Conservation (phyloP, 2,329 filamentous ascomycete genomes). For the Scytalidium lignicola region DNA sequence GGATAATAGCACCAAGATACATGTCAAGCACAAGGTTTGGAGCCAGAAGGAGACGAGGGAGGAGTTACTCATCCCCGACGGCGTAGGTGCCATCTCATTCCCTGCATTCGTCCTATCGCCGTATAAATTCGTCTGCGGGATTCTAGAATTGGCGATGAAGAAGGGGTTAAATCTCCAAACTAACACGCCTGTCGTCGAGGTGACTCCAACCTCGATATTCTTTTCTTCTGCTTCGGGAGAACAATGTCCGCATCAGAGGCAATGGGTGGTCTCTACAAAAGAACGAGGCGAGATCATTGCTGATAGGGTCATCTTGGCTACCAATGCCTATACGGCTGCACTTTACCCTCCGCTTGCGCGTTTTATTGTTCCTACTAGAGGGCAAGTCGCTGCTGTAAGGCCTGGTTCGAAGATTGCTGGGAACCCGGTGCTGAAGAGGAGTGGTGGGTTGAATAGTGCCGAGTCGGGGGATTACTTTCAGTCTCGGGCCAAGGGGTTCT, state of each 20-base stretch:
- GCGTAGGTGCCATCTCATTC: not conserved
- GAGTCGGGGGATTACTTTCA: conserved; percentile 33
- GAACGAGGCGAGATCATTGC: conserved; percentile 36
- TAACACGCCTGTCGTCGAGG: conserved; percentile 14
- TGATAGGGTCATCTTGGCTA: conserved; percentile 42
- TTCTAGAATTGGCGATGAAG: conserved; percentile 1
- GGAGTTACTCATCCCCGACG: conserved; percentile 1
- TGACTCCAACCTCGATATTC: not conserved
- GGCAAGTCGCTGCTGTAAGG: conserved; percentile 40
- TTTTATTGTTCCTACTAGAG: conserved; percentile 41
- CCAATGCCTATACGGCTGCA: conserved; percentile 45
- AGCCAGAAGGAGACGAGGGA: conserved; percentile 1
- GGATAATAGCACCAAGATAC: not conserved
- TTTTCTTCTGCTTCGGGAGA: not conserved
- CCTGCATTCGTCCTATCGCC: conserved; percentile 11
- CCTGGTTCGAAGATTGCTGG: conserved; percentile 22
- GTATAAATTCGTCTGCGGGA: conserved; percentile 5
- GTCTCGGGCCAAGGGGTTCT: conserved; percentile 20
- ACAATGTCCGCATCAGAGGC: not conserved
- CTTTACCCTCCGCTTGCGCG: conserved; percentile 35
- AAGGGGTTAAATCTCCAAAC: conserved; percentile 4
- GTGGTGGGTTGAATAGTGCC: conserved; percentile 13
- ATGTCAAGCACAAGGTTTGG: not conserved
- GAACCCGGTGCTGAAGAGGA: conserved; percentile 19
- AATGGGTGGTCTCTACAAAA: conserved; percentile 17